Evolutionary conservation across 2,329 filamentous ascomycete species (phyloP).

Genomic region (Diaporthe humulicola): DNA sequence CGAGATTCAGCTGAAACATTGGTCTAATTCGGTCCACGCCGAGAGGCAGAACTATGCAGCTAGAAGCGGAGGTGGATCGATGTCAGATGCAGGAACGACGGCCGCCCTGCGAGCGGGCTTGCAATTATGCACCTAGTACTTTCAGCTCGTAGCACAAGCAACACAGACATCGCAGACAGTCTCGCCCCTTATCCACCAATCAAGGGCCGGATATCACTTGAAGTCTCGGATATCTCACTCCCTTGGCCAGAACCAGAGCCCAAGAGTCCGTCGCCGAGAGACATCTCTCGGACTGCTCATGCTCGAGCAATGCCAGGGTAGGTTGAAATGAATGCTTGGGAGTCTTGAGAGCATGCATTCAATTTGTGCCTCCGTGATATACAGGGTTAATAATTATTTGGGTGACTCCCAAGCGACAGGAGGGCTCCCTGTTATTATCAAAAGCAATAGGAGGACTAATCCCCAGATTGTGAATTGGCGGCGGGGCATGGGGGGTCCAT

Average conservation of each 20-base stretch:
- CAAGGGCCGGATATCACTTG: not conserved
- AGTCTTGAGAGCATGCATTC: not conserved
- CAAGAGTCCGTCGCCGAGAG: not conserved
- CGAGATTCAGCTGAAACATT: conserved; percentile 21
- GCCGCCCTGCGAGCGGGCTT: not conserved
- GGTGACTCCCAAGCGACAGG: not conserved
- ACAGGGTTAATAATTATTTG: not conserved
- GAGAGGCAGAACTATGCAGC: conserved; percentile 8
- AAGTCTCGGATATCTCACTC: not conserved
- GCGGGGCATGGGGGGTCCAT: not conserved
- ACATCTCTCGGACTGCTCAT: not conserved
- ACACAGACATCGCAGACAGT: not conserved
- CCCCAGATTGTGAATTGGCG: not conserved
- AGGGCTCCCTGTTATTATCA: not conserved
- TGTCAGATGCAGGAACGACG: conserved; percentile 14
- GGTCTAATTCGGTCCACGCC: conserved; percentile 13
- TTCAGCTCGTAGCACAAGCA: conserved; percentile 23
- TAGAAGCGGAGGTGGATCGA: conserved; percentile 8
- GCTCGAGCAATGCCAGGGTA: not conserved
- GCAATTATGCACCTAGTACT: not conserved
- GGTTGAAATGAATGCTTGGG: not conserved
- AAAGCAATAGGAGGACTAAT: not conserved
- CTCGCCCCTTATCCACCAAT: conserved; percentile 17
- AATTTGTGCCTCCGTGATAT: not conserved
- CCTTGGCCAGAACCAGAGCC: not conserved